Conservation (phyloP, 306 rosid species). For the Vicia villosa region DNA sequence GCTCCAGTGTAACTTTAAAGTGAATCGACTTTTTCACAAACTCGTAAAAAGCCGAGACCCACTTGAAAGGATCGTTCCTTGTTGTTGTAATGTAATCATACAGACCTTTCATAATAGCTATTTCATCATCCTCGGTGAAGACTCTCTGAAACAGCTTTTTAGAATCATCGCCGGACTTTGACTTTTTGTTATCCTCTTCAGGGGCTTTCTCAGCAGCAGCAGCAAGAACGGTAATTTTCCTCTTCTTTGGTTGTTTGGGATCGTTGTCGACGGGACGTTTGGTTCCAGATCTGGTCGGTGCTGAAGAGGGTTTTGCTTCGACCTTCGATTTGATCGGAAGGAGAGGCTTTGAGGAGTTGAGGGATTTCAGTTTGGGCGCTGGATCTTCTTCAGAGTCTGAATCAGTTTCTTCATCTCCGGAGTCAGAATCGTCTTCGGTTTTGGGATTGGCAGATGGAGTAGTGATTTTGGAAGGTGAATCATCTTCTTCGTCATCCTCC, state of each 20-base stretch:
- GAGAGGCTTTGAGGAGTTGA: not conserved
- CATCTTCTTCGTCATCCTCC: conserved; percentile 41
- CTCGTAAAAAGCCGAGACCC: conserved; percentile 44
- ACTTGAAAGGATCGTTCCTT: conserved; percentile 39
- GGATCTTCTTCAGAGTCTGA: not conserved
- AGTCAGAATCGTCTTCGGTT: not conserved
- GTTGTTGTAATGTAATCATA: conserved; percentile 38
- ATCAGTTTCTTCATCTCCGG: conserved; percentile 40
- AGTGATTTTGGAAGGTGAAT: conserved; percentile 39
- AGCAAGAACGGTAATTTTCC: not conserved
- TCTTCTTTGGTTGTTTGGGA: conserved; percentile 52
- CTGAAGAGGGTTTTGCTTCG: conserved; percentile 12
- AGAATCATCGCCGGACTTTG: conserved; percentile 44
- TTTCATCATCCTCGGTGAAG: conserved; percentile 63
- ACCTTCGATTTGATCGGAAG: conserved; percentile 5
- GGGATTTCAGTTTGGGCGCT: not conserved
- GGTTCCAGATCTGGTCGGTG: conserved; percentile 36
- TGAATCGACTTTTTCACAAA: conserved; percentile 51
- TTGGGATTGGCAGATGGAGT: conserved; percentile 20
- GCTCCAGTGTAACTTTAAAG: conserved; percentile 39
- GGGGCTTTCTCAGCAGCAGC: too few relatives aligned
- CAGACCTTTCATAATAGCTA: conserved; percentile 51
- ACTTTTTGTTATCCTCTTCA: conserved; percentile 46
- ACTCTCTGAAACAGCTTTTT: conserved; percentile 58
- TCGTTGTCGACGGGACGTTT: conserved; percentile 42